Evolutionary conservation across 2,329 filamentous ascomycete genomes (phyloP), one percentile per base, ranked within the genome.

Genomic region (Calonectria multiphialidica): DNA sequence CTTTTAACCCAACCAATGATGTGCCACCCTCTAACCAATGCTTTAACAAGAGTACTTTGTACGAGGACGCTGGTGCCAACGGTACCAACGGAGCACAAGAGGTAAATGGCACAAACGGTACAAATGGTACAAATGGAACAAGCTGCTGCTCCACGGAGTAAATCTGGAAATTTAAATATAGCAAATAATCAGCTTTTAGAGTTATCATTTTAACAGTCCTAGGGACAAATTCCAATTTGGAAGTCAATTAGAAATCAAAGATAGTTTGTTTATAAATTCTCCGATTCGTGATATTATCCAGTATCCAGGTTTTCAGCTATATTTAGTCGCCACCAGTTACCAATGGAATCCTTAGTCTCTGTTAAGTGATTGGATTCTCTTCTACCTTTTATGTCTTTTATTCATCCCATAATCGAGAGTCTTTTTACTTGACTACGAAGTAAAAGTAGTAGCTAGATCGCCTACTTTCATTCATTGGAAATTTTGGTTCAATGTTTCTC

Each of bases 1-100:
- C 85, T 5, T 83, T 82, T 70, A 90, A 90, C 73, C 88, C 88
- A 1, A 86, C 87, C 1, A 74, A 88, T 12, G 88, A 89, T 80
- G 84, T 89, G 16, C 86, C 88, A 3, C 84, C 85, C 3, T 86
- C 84, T 68, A 83, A 78, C 66, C 87, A 88, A 79, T 30, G 42
- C 8, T 72, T 72, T n/a, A 74, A 72, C 28, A 71, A 68, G 50
- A 71, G 64, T 13, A 72, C 57, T 1, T 15, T 67, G 21, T 71
- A 71, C 10, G 64, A 73, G 50, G 71, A 72, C n/a, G 49, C 70
- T 47, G 33, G 37, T 16, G 47, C 53, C 35, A 40, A 28, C 23
- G 23, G 61, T 16, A 16, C 33, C 3, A 53, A 45, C 18, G 28
- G 40, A 23, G 47, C 55, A 30, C 44, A 71, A n/a, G 64, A 71